Evolutionary conservation across 2,329 filamentous ascomycete species (phyloP).

Genomic region (Eutypa lata): DNA sequence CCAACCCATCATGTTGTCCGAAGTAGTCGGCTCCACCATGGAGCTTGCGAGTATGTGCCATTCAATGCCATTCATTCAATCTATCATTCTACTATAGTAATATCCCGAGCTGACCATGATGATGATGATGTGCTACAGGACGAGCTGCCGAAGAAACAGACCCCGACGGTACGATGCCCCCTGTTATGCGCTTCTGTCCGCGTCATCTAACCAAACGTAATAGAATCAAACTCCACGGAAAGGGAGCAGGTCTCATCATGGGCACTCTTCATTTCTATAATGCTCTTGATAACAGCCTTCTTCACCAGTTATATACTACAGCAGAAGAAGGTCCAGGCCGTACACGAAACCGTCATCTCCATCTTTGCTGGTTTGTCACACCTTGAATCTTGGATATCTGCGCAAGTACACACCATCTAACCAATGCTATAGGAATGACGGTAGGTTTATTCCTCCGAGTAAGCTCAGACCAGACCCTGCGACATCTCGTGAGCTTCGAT

Average conservation of each 20-base stretch:
- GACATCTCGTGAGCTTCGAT: constrained; percentile 91
- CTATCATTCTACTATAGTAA: not conserved
- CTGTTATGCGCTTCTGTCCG: not conserved
- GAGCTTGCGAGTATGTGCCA: constrained; percentile 36
- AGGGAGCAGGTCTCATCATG: constrained; percentile 95
- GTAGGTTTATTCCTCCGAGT: constrained; percentile 86
- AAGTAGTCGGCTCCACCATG: constrained; percentile 33
- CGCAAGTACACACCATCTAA: constrained; percentile 7
- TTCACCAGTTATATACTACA: constrained; percentile 97
- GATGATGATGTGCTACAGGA: constrained; percentile 26
- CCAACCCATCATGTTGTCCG: constrained; percentile 32
- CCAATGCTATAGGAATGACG: constrained; percentile 71
- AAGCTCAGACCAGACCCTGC: constrained; percentile 76
- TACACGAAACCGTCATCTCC: constrained; percentile 96
- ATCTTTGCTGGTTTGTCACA: constrained; percentile 78
- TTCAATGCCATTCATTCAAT: not conserved
- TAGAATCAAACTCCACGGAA: constrained; percentile 75
- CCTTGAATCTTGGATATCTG: not conserved
- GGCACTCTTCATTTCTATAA: constrained; percentile 95
- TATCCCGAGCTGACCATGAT: constrained; percentile 13
- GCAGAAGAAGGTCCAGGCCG: constrained; percentile 92
- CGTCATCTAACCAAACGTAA: constrained; percentile 27
- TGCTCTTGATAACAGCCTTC: constrained; percentile 88
- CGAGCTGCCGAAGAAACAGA: constrained; percentile 45
- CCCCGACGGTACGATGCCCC: constrained; percentile 38